phyloP scores from a whole-genome alignment of 2,329 filamentous ascomycete species.

The Fusarium sororula region DNA sequence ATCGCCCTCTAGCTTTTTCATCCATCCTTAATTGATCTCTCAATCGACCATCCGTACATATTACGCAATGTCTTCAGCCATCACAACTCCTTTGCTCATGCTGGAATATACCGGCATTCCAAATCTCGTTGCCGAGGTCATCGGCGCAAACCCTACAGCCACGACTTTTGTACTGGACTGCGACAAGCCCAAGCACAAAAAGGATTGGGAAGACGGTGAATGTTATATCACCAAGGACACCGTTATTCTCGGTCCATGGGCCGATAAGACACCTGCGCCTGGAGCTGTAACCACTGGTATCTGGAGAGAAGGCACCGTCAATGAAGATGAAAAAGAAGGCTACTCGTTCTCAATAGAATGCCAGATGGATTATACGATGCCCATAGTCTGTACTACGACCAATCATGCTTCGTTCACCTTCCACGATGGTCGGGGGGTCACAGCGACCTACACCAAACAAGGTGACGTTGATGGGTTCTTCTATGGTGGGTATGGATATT shows the following conservation, averaged over 20 bases:
- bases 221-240: neutral
- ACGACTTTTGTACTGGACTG: neutral
- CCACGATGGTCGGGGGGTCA: rapidly evolving
- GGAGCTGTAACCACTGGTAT: neutral
- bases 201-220: neutral
- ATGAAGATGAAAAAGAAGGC: neutral
- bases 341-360: neutral
- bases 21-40: rapidly evolving
- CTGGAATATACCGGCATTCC: neutral
- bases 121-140: neutral
- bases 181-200: neutral
- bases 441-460: neutral
- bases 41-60: neutral
- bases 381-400: neutral
- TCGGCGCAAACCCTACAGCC: neutral
- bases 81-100: neutral
- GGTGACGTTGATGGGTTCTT: neutral
- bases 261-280: neutral
- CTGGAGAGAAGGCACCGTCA: neutral
- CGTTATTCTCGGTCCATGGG: neutral
- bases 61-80: neutral
- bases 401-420: neutral
- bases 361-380: neutral
- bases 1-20: neutral
- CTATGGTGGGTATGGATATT: neutral